Evolutionary conservation across 2,329 filamentous ascomycete species (phyloP), one percentile per base, ranked within the genome.

Genomic region (Ascosphaera acerosa): DNA sequence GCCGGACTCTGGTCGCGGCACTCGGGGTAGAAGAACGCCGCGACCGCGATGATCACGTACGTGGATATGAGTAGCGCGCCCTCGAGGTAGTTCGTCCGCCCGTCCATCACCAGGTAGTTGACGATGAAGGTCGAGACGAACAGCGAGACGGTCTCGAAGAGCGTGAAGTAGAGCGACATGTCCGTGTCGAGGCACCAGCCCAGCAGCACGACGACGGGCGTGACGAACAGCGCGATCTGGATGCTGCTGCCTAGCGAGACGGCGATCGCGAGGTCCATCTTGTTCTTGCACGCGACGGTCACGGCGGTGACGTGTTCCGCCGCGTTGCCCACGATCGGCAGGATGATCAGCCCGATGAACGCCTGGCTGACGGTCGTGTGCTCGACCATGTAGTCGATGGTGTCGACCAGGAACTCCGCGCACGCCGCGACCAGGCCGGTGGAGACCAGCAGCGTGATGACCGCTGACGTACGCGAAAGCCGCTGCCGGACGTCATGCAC

Each of bases 101-200:
- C 78, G 44, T 89, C 80, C 36, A 84, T 58, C 30, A 89, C 78
- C 36, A 89, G 54, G 47, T 87, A 89, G 52, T 84, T 87, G 51
- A 84, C 76, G 38, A 89, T 80, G 39, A 89, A 70, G 5, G 80
- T 71, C 32, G 70, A 76, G 32, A 84, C 68, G 50, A 89, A 89
- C 43, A 89, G 64, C 34, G 74, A 77, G 15, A 87, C 75, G 0
- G 78, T 89, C 61, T 89, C 78, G 51, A 89, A 90, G 30, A 80
- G 62, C 36, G 78, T 78, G 50, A 89, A 89, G 55, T 84, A 81
- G 19, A 89, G 61, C 17, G 73, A 65, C 70, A 77, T 76, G n/a
- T 70, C 59, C 36, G 63, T 64, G 36, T 60, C 52, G 48, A 76
- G 62, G 36, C 61, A 62, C 72, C 72, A 77, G n/a, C 70, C 72